Percentiles rank a stretch among this genome's conserved stretches.
phyloP scores from a whole-genome alignment of 768 basidiomycete genomes.

The Aureoboletus auriporus region DNA sequence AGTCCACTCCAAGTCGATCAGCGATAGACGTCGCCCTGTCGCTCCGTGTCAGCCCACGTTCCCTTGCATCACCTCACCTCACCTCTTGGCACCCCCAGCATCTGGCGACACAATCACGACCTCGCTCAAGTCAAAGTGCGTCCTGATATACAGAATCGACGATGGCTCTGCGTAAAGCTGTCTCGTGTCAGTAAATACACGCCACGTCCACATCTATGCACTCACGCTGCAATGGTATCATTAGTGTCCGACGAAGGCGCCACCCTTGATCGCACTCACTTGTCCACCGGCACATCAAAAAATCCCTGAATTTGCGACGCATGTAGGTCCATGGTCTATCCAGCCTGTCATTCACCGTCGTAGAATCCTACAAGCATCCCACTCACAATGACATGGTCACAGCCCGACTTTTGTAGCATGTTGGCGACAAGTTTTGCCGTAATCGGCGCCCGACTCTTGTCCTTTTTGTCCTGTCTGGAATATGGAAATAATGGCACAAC shows the following conservation, averaged over 20 bases:
- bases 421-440: conserved; percentile 98
- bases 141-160: conserved; percentile 90
- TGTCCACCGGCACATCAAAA: conserved; percentile 99
- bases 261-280: conserved; percentile 56
- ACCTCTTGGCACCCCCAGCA: conserved; percentile 98
- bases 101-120: conserved; percentile 97
- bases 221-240: conserved; percentile 43
- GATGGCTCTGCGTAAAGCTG: conserved; percentile 96
- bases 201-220: conserved; percentile 14
- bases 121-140: conserved; percentile 78
- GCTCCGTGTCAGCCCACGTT: conserved; percentile 14
- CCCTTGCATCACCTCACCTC: conserved; percentile 9
- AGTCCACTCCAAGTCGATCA: conserved; percentile 92
- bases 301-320: conserved; percentile 99
- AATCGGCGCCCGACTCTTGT: conserved; percentile 97
- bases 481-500: conserved; percentile 97
- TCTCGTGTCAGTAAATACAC: conserved; percentile 18
- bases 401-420: conserved; percentile 89
- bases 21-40: conserved; percentile 93
- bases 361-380: not conserved
- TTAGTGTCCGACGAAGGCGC: conserved; percentile 12
- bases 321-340: conserved; percentile 95
- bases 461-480: conserved; percentile 97
- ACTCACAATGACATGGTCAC: conserved; percentile 95
- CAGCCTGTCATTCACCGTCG: conserved; percentile 1